Percentiles rank a stretch among this genome's conserved stretches.
Conservation (phyloP, 2,329 filamentous ascomycete genomes). For the Arachnomyces sp. region DNA sequence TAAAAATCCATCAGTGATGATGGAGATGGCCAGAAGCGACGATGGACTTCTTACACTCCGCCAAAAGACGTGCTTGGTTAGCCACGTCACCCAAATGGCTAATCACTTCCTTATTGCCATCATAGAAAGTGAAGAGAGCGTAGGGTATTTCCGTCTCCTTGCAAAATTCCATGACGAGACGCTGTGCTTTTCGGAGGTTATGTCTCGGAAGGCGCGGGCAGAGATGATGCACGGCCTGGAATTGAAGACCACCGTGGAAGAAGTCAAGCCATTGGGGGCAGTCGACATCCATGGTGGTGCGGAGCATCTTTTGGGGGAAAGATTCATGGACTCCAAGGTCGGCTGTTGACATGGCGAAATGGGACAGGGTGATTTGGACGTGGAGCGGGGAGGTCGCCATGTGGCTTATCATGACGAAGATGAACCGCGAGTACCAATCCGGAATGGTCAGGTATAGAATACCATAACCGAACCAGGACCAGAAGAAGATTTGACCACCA, state of each 20-base stretch:
- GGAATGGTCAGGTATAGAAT: constrained; percentile 68
- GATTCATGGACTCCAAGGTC: constrained; percentile 78
- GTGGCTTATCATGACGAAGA: constrained; percentile 73
- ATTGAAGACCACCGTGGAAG: constrained; percentile 80
- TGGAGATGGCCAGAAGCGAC: constrained; percentile 3
- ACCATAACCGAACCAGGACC: constrained; percentile 79
- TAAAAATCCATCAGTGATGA: constrained; percentile 16
- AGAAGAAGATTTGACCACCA: constrained; percentile 69
- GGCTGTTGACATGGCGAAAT: constrained; percentile 88
- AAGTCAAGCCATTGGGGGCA: constrained; percentile 84
- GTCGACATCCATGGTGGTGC: constrained; percentile 90
- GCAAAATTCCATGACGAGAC: constrained; percentile 72
- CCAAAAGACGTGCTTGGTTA: constrained; percentile 67
- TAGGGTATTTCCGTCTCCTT: constrained; percentile 77
- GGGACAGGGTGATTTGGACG: constrained; percentile 82
- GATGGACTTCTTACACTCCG: constrained; percentile 58
- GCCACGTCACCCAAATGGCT: constrained; percentile 69
- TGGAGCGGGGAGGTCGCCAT: constrained; percentile 74
- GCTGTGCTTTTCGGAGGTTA: constrained; percentile 69
- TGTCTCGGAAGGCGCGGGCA: constrained; percentile 78
- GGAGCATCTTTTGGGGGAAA: constrained; percentile 82
- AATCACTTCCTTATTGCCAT: constrained; percentile 76
- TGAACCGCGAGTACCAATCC: constrained; percentile 59
- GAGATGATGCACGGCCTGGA: constrained; percentile 81
- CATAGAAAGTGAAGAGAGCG: constrained; percentile 74